Conservation (phyloP, 257 asterid species). For the Ilex aquifolium region DNA sequence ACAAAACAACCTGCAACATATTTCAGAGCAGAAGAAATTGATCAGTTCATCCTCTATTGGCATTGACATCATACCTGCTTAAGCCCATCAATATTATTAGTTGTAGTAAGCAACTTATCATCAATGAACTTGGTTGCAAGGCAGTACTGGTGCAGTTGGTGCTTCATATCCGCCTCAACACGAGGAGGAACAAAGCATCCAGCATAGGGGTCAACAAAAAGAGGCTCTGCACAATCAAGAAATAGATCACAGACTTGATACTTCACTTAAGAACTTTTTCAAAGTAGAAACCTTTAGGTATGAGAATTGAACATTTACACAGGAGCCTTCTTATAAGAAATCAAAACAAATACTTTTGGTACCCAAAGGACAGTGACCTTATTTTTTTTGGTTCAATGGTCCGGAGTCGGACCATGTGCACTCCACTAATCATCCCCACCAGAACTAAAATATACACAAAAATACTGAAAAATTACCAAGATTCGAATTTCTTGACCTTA, state of each 20-base stretch:
- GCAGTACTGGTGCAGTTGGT: conserved; percentile 48
- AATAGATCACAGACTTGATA: background rate
- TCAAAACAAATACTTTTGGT: too few species aligned
- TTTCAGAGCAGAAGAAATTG: conserved; percentile 6
- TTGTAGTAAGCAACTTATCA: conserved; percentile 47
- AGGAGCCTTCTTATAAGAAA: too few species aligned
- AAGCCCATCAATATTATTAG: conserved; percentile 41
- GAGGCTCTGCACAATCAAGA: conserved; percentile 52
- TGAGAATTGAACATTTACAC: too few species aligned
- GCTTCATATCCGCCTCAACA: conserved; percentile 25
- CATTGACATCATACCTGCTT: conserved; percentile 48
- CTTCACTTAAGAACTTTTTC: too few species aligned
- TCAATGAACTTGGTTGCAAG: conserved; percentile 71
- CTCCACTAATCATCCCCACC: too few species aligned
- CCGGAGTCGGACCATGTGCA: too few species aligned
- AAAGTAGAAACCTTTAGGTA: too few species aligned
- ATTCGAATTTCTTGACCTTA: too few species aligned
- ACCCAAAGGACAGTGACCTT: too few species aligned
- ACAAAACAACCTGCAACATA: conserved; percentile 61
- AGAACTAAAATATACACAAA: too few species aligned
- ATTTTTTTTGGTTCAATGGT: too few species aligned
- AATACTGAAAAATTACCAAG: too few species aligned
- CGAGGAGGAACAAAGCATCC: conserved; percentile 53
- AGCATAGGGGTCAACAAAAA: conserved; percentile 67
- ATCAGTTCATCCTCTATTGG: conserved; percentile 2